phyloP scores from a whole-genome alignment of 768 basidiomycete genomes.

The Xerocomus brunneocitrinus region DNA sequence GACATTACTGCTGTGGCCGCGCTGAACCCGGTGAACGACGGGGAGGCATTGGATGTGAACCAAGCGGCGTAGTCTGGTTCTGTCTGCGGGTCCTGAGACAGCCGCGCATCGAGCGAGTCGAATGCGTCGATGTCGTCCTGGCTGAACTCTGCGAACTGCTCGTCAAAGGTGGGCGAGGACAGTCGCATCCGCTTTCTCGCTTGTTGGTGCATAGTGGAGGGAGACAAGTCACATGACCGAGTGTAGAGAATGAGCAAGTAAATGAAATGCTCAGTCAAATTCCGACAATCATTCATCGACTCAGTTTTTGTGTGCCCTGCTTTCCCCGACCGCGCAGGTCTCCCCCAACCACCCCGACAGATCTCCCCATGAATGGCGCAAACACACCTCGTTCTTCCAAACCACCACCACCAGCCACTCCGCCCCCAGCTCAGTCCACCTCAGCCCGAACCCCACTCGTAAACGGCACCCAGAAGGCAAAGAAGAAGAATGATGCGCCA shows the following conservation, averaged over 20 bases:
- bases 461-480: conserved; percentile 47
- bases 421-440: conserved; percentile 41
- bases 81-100: conserved; percentile 35
- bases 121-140: conserved; percentile 53
- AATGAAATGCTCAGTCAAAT: neutral
- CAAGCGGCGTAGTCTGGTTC: conserved; percentile 45
- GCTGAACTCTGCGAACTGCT: conserved; percentile 46
- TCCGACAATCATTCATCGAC: conserved; percentile 18
- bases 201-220: conserved; percentile 32
- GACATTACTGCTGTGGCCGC: conserved; percentile 28
- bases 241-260: neutral
- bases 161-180: conserved; percentile 64
- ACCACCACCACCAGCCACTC: conserved; percentile 54
- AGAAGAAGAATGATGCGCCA: conserved; percentile 63
- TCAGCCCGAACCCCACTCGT: conserved; percentile 29
- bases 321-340: conserved; percentile 23
- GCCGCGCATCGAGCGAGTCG: conserved; percentile 45
- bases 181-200: conserved; percentile 55
- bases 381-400: conserved; percentile 39
- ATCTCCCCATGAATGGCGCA: conserved; percentile 46
- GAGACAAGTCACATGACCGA: conserved; percentile 19
- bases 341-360: conserved; percentile 7
- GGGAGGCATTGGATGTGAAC: conserved; percentile 40
- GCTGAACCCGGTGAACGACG: conserved; percentile 35
- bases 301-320: conserved; percentile 24